These are phyloP conservation scores for Pseudogymnoascus sp. DNA, from an alignment of 2,329 filamentous ascomycete genomes.

Conservation along the genomic window DNA sequence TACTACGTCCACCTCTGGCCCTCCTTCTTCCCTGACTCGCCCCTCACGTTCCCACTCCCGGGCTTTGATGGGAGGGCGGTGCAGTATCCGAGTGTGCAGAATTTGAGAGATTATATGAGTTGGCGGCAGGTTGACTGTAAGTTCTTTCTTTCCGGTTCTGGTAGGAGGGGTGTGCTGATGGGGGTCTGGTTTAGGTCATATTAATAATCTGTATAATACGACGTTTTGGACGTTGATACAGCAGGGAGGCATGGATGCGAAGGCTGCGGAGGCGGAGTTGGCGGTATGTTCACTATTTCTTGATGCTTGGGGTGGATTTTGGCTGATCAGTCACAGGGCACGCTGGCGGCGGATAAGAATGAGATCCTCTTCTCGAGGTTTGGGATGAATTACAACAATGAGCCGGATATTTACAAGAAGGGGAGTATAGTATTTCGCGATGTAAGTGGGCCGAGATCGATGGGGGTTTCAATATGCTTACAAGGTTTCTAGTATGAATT, in stretches of 20 bases:
- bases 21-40: slow-evolving; percentile 61
- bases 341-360: slow-evolving; percentile 80
- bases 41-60: slow-evolving; percentile 66
- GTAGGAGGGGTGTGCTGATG: neutral
- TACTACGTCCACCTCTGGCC: slow-evolving; percentile 82
- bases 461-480: neutral
- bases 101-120: slow-evolving; percentile 88
- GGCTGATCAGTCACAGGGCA: slow-evolving; percentile 49
- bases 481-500: slow-evolving; percentile 53
- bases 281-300: slow-evolving; percentile 42
- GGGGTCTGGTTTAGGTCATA: slow-evolving; percentile 57
- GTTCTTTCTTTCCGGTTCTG: slow-evolving; percentile 25
- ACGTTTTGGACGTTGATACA: slow-evolving; percentile 88
- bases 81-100: slow-evolving; percentile 72
- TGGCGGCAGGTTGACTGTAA: slow-evolving; percentile 95
- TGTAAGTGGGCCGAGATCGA: slow-evolving; percentile 18
- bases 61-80: slow-evolving; percentile 91
- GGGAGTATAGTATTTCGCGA: slow-evolving; percentile 85
- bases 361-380: slow-evolving; percentile 88
- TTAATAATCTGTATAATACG: slow-evolving; percentile 98
- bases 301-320: neutral
- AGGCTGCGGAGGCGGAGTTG: slow-evolving; percentile 72
- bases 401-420: slow-evolving; percentile 85
- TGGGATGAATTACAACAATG: slow-evolving; percentile 95
- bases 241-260: slow-evolving; percentile 63